Percentiles rank a stretch among this genome's conserved stretches.
These are phyloP conservation scores for Aspergillus proliferans DNA, from an alignment of 2,329 filamentous ascomycete species.

Conservation along the genomic window DNA sequence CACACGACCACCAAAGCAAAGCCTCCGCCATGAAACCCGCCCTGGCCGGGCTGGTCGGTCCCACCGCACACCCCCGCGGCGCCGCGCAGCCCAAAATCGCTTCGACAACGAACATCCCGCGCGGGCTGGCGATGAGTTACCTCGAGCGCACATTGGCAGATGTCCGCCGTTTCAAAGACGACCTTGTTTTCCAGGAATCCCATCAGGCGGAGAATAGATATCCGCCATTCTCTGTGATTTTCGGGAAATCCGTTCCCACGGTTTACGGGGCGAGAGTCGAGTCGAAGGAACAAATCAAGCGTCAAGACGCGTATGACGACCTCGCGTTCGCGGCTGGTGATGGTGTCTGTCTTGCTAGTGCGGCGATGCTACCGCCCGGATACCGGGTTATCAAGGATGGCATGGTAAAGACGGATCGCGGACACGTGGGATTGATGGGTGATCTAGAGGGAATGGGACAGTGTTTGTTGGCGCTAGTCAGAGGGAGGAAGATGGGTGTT, in stretches of 20 bases:
- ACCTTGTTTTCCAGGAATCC: slow-evolving; percentile 57
- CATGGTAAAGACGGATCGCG: slow-evolving; percentile 70
- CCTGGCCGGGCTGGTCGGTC: slow-evolving; percentile 24
- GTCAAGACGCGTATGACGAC: slow-evolving; percentile 75
- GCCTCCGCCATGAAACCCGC: slow-evolving; percentile 20
- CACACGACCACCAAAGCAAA: slow-evolving; percentile 7
- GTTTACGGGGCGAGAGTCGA: slow-evolving; percentile 74
- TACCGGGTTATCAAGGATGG: slow-evolving; percentile 70
- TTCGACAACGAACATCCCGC: slow-evolving; percentile 45
- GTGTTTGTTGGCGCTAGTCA: slow-evolving; percentile 62
- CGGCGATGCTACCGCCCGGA: slow-evolving; percentile 76
- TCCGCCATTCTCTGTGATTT: slow-evolving; percentile 75
- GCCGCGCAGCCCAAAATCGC: slow-evolving; percentile 18
- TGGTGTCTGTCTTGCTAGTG: slow-evolving; percentile 77
- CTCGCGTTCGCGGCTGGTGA: slow-evolving; percentile 82
- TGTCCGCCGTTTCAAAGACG: slow-evolving; percentile 67
- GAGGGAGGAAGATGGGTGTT: slow-evolving; percentile 65
- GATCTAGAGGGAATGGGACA: slow-evolving; percentile 75
- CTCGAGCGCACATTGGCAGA: slow-evolving; percentile 67
- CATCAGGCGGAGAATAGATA: slow-evolving; percentile 65
- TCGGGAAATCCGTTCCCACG: slow-evolving; percentile 79
- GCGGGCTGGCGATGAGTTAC: slow-evolving; percentile 56
- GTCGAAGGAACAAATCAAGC: slow-evolving; percentile 65
- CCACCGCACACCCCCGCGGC: slow-evolving; percentile 19
- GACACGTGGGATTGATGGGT: slow-evolving; percentile 80